Base-by-base conservation (phyloP, 2,329 filamentous ascomycete species). In the Fonsecaea pugnacius region DNA sequence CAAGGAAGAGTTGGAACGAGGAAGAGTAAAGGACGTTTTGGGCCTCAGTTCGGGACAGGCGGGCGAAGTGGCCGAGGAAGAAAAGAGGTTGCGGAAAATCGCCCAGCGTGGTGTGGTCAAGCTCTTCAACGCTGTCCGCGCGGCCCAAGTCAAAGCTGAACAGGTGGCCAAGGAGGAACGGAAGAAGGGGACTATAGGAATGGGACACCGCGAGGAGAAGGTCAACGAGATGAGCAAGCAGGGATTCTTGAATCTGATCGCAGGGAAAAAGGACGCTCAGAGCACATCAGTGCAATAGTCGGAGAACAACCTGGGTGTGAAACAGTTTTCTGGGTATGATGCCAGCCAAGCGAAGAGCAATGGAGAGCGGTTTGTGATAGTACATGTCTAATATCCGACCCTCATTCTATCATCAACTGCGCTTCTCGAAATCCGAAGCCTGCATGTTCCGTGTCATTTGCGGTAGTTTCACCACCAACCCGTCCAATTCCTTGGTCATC, bases 141-240 rank as follows among this genome's bases (percentile, higher is more conserved):
- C 91, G 24, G 93, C 95, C 14, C 95, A 99, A 78, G 90, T 97
- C 63, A 91, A 93, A 77, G 93, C 90, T 2, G 88, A 94, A 77
- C 90, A 92, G 4, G 88, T 90, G 16, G 75, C 73, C 74, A 86
- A 83, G 76, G 85, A 86, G 69, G 84, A 87, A 55, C 85, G 86
- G 77, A 87, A 87, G 70, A 85, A 89, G 66, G 91, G 92, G 3
- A 82, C 96, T 0, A 85, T 96, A 35, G 94, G 94, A 1, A 87
- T 92, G 73, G 85, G 85, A 67, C 87, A 90, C 77, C 87, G 92
- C 69, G 90, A 96, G 78, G 92, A 96, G 78, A 92, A 90, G 80
- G 84, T 96, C 58, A 95, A 91, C 70, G 93, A 98, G 82, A 95
- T 99, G 89, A 96, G 90, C 76, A 96, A 96, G 81, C 91, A 97